Evolutionary conservation across 2,329 filamentous ascomycete genomes (phyloP).

Genomic region (Aspergillus sp.): DNA sequence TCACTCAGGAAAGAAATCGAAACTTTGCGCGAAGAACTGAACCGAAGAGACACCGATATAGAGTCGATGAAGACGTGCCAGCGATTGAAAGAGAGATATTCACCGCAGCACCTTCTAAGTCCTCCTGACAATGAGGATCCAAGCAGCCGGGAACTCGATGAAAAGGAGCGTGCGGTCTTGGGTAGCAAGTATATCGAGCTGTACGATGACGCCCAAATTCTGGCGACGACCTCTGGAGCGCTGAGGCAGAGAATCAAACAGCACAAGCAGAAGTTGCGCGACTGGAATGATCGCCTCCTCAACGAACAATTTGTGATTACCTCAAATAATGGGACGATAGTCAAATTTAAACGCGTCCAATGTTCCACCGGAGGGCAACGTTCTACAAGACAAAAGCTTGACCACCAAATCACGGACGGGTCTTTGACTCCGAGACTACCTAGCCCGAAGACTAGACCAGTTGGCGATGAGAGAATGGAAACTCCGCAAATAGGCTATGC

Average conservation of each 20-base stretch:
- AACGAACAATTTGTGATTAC: slow-evolving; percentile 29
- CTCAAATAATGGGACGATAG: slow-evolving; percentile 20
- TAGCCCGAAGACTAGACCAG: background rate
- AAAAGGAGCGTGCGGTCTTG: slow-evolving; percentile 18
- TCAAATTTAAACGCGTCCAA: slow-evolving; percentile 27
- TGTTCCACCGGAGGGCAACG: too few species aligned
- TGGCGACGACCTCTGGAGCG: slow-evolving; percentile 24
- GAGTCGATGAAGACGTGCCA: slow-evolving; percentile 10
- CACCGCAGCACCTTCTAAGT: slow-evolving; percentile 21
- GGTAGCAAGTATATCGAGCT: slow-evolving; percentile 30
- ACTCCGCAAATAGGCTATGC: background rate
- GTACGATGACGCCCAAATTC: slow-evolving; percentile 27
- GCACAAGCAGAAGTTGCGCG: slow-evolving; percentile 31
- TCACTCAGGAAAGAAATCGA: slow-evolving; percentile 21
- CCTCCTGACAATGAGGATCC: slow-evolving; percentile 5
- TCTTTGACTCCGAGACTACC: background rate
- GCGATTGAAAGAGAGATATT: slow-evolving; percentile 25
- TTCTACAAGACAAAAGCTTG: background rate
- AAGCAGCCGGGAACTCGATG: slow-evolving; percentile 4
- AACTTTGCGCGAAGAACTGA: slow-evolving; percentile 21
- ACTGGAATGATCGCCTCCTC: slow-evolving; percentile 28
- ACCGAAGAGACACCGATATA: slow-evolving; percentile 8
- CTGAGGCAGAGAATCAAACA: slow-evolving; percentile 30
- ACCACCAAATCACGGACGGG: background rate
- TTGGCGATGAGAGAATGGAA: background rate